A percentile compares a stretch with the other conserved stretches of the same genome.
Conservation (phyloP, 768 basidiomycete species). For the Goffeauzyma gilvescens region DNA sequence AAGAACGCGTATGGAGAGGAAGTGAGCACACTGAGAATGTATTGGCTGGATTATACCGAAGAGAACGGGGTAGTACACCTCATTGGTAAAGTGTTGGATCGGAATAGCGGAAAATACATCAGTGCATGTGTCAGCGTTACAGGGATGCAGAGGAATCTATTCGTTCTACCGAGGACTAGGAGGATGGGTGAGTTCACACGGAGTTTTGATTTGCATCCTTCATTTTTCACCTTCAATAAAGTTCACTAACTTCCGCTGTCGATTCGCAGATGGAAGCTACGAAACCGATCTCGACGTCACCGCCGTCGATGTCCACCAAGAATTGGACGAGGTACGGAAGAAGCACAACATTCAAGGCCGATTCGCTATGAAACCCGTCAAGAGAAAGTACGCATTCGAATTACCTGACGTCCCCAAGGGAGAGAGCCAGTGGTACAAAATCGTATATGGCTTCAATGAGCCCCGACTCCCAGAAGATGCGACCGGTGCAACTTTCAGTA, state of each 20-base stretch:
- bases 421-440: constrained; percentile 76
- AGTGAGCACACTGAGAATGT: constrained; percentile 66
- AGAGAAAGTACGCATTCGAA: constrained; percentile 80
- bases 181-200: constrained; percentile 36
- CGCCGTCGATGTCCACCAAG: constrained; percentile 52
- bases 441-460: constrained; percentile 73
- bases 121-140: constrained; percentile 75
- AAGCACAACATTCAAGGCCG: constrained; percentile 47
- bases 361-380: constrained; percentile 68
- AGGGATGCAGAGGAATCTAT: constrained; percentile 74
- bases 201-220: neutral
- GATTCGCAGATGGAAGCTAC: constrained; percentile 37
- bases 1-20: constrained; percentile 42
- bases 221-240: neutral
- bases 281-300: constrained; percentile 61
- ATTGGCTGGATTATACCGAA: constrained; percentile 91
- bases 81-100: constrained; percentile 77
- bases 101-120: constrained; percentile 40
- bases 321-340: constrained; percentile 62
- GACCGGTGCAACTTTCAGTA: constrained; percentile 63
- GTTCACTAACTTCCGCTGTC: neutral
- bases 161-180: constrained; percentile 58
- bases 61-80: constrained; percentile 62
- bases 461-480: constrained; percentile 53
- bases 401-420: constrained; percentile 56